Base-by-base conservation (phyloP, 768 basidiomycete genomes). In the Imleria badia region DNA sequence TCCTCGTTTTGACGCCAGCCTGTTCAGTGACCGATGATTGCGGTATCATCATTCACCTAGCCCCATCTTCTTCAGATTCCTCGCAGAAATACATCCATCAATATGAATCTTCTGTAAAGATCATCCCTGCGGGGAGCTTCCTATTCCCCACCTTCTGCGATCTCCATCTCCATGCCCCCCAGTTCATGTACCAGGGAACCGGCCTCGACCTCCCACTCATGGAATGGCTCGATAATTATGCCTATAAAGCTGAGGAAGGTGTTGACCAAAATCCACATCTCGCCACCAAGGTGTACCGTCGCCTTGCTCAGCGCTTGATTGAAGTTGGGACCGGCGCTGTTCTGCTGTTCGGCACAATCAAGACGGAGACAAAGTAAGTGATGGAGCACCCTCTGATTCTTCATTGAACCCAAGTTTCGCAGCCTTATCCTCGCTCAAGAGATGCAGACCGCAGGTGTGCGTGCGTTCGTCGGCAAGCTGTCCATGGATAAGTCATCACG, bases 381-480 rank as follows among this genome's bases (percentile, higher is more conserved):
- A 42, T 45, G 8, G 19, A 47, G 51, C 35, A 36, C 34, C 41
- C 20, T 43, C 15, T n/a, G 33, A 35, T 44, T 51, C 4, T 30
- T 41, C 44, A 30, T 31, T 30, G 42, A 48, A 31, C 41, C 36
- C 41, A 31, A 35, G 0, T 19, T 13, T 49, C 30, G 11, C 45
- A 95, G 92, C 66, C 62, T 95, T 20, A 85, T 94, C 23, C 81
- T 96, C 0, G 92, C 93, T 5, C 73, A 83, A 34, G 78, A 75
- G 13, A 91, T 95, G 82, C 85, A 85, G 56, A 62, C 70, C 0
- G 81, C 80, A 19, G 91, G 94, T 6, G 60, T 95, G 17, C 77
- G 94, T 31, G 90, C 84, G 0, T 90, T 89, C 58, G 79, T 96
- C n/a, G 94, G 93, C 17, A 96, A 95, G 66, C 74, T 96, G 12